phyloP scores from a whole-genome alignment of 2,329 filamentous ascomycete species.

The Bipolaris zeicola region DNA sequence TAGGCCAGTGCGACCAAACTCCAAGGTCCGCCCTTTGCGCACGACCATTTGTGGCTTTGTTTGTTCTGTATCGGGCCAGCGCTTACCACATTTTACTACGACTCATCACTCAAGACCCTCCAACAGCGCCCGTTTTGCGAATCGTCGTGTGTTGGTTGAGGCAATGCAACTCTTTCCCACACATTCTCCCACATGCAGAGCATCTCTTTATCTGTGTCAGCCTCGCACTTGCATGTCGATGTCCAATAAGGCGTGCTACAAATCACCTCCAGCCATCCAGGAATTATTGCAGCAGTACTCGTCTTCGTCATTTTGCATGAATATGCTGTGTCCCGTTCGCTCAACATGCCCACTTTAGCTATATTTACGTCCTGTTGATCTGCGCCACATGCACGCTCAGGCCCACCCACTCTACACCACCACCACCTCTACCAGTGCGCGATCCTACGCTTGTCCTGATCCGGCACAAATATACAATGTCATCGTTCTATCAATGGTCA shows the following conservation, averaged over 20 bases:
- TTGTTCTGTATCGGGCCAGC: not conserved
- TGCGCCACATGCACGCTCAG: conserved; percentile 22
- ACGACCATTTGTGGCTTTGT: conserved; percentile 2
- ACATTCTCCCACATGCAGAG: conserved; percentile 9
- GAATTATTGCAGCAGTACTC: conserved; percentile 16
- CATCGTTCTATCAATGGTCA: not conserved
- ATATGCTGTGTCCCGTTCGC: conserved; percentile 10
- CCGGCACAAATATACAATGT: not conserved
- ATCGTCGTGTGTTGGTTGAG: no score
- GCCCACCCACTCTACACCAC: conserved; percentile 22
- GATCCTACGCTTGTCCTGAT: conserved; percentile 19
- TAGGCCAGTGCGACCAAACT: not conserved
- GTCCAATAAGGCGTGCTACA: not conserved
- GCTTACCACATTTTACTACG: not conserved
- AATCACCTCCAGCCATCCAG: conserved; percentile 11
- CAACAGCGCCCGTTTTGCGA: no score
- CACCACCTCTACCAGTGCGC: conserved; percentile 22
- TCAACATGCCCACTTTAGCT: conserved; percentile 19
- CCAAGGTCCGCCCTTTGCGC: conserved; percentile 2
- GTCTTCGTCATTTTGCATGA: conserved; percentile 18
- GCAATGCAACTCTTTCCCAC: not conserved
- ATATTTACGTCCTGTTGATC: conserved; percentile 22
- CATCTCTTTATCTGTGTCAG: conserved; percentile 9
- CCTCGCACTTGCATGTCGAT: conserved; percentile 16
- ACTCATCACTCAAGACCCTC: no score